Evolutionary conservation across 2,329 filamentous ascomycete genomes (phyloP), one percentile per base, ranked within the genome.

Genomic region (Colletotrichum karsti): DNA sequence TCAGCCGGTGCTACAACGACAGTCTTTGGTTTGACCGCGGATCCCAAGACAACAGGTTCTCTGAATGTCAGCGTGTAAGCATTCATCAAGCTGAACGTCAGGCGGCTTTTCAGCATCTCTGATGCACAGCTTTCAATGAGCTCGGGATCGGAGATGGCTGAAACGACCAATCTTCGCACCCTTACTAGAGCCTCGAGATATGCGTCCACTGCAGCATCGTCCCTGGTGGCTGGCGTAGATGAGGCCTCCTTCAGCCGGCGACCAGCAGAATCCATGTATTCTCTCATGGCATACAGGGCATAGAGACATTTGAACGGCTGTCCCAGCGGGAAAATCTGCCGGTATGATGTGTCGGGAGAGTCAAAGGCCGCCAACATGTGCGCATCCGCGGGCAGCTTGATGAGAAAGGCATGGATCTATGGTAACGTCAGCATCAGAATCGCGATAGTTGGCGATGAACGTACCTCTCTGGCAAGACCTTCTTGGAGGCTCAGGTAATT

Each of bases 291-390:
- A 74, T 91, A 86, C 1, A 94, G 79, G 3, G 91, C 91, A 75
- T 95, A 97, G 1, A 94, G 83, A 2, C 90, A 89, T 72, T 91
- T 92, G 82, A 90, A 94, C 2, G 91, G 91, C 66, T 92, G 89
- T 1, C 87, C 85, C 2, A 87, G 78, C 7, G 92, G 91, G 68
- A 96, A 94, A 1, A 94, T 81, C 10, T 91, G 85, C 10, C 81
- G 78, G 67, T 90, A 87, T 0, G 85, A 82, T n/a, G 82, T 83
- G 1, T 79, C 75, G 2, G 83, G 78, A 8, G 85, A 84, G 57
- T 87, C 85, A 57, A 96, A 86, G 26, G 87, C 82, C 26, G 85
- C 82, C 24, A 92, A 77, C 35, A 93, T 83, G 57, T 86, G 85
- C 42, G 88, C 85, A 71, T 93, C 89, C 1, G 90, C 88, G 1